These are phyloP conservation scores for Xylaria digitata DNA, from an alignment of 2,329 filamentous ascomycete species.

Conservation along the genomic window DNA sequence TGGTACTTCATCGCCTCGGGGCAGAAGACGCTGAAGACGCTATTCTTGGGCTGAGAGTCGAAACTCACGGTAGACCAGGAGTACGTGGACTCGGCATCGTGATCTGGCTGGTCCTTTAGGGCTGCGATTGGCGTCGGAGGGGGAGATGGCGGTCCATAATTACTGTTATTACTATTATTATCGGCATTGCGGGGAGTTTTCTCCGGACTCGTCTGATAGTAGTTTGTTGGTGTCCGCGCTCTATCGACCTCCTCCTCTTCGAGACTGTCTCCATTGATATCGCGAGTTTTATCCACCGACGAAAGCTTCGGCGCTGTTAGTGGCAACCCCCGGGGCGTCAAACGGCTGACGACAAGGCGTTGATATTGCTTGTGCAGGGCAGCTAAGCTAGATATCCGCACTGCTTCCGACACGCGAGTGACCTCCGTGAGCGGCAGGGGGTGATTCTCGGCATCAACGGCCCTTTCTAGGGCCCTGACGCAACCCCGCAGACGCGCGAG, in stretches of 20 bases:
- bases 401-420: slow-evolving; percentile 51
- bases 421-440: slow-evolving; percentile 52
- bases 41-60: slow-evolving; percentile 46
- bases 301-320: not conserved
- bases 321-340: slow-evolving; percentile 45
- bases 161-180: slow-evolving; percentile 33
- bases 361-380: slow-evolving; percentile 53
- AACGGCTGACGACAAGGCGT: slow-evolving; percentile 49
- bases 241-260: not conserved
- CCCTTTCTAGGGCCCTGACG: slow-evolving; percentile 45
- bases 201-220: not conserved
- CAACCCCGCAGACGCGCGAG: slow-evolving; percentile 47
- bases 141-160: slow-evolving; percentile 50
- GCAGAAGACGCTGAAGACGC: slow-evolving; percentile 56
- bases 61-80: slow-evolving; percentile 17
- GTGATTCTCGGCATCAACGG: slow-evolving; percentile 36
- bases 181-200: not conserved
- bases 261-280: not conserved
- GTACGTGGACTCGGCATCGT: slow-evolving; percentile 42
- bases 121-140: slow-evolving; percentile 48
- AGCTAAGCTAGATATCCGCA: slow-evolving; percentile 48
- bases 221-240: not conserved
- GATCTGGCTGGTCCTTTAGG: slow-evolving; percentile 27
- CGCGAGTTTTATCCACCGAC: not conserved
- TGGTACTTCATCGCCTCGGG: slow-evolving; percentile 55